Evolutionary conservation across 2,329 filamentous ascomycete species (phyloP).

Genomic region (Fusarium lyarnte): DNA sequence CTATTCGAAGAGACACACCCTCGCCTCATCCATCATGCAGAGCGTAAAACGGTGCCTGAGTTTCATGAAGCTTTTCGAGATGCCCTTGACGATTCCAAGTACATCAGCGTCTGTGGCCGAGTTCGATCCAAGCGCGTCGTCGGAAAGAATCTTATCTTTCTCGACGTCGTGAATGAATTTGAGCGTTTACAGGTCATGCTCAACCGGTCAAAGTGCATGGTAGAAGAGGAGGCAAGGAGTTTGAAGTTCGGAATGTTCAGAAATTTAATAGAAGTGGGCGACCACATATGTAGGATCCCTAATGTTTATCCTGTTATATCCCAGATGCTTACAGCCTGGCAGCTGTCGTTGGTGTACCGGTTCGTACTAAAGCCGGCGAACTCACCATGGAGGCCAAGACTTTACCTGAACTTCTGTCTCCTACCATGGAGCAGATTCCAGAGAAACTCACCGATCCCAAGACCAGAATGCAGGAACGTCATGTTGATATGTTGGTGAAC

Average conservation of each 20-base stretch:
- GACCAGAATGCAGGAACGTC: conserved; percentile 78
- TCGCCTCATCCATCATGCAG: conserved; percentile 43
- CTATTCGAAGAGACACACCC: conserved; percentile 51
- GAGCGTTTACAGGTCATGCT: conserved; percentile 79
- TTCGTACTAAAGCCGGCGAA: conserved; percentile 76
- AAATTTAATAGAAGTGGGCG: conserved; percentile 78
- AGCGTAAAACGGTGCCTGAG: conserved; percentile 47
- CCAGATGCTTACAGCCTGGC: conserved; percentile 43
- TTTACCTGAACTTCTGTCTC: conserved; percentile 78
- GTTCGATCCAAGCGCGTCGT: conserved; percentile 75
- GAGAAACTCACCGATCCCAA: conserved; percentile 75
- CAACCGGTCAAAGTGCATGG: conserved; percentile 65
- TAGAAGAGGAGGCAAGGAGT: conserved; percentile 47
- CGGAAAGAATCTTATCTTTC: conserved; percentile 83
- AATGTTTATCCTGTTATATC: conserved; percentile 26
- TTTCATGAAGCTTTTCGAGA: conserved; percentile 47
- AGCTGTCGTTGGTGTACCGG: conserved; percentile 77
- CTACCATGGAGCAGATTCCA: conserved; percentile 83
- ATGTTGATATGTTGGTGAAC: conserved; percentile 88
- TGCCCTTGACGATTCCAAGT: conserved; percentile 38
- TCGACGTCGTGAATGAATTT: conserved; percentile 81
- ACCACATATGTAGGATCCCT: conserved; percentile 77
- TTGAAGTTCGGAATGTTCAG: conserved; percentile 68
- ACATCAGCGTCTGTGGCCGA: conserved; percentile 65
- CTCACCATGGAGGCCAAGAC: conserved; percentile 75